These are phyloP conservation scores for Monosporascus sp. DNA, from an alignment of 2,329 filamentous ascomycete species.

Conservation along the genomic window DNA sequence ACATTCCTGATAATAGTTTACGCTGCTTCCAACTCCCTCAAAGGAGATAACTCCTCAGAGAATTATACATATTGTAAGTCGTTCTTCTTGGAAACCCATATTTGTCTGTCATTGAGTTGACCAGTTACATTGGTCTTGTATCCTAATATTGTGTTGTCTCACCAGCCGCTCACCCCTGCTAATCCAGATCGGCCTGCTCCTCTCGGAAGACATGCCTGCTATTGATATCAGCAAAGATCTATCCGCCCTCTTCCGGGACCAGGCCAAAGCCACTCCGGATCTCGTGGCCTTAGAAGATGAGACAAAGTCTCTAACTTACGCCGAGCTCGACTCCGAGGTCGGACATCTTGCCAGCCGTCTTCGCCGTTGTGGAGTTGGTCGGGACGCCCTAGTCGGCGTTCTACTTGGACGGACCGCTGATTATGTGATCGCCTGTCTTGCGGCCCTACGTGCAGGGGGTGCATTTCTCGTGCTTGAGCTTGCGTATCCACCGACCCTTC, in stretches of 20 bases:
- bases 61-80: too few relatives aligned
- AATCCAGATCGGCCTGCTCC: background rate
- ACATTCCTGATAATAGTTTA: too few relatives aligned
- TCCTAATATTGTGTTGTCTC: background rate
- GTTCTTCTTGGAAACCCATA: too few relatives aligned
- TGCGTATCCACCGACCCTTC: conserved; percentile 67
- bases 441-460: conserved; percentile 71
- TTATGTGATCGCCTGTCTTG: conserved; percentile 74
- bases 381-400: conserved; percentile 70
- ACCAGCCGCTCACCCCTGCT: background rate
- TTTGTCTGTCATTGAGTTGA: too few relatives aligned
- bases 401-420: conserved; percentile 70
- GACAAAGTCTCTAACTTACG: conserved; percentile 61
- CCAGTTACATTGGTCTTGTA: too few relatives aligned
- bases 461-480: conserved; percentile 77
- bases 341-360: conserved; percentile 59
- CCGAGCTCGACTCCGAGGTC: conserved; percentile 64
- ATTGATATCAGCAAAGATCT: conserved; percentile 70
- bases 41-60: too few relatives aligned
- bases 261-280: conserved; percentile 64
- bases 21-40: too few relatives aligned
- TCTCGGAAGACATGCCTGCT: conserved; percentile 47
- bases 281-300: conserved; percentile 70
- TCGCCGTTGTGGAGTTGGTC: conserved; percentile 61
- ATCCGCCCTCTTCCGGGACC: conserved; percentile 63